Evolutionary conservation across 2,329 filamentous ascomycete genomes (phyloP).

Genomic region (Aspergillus calidoustus): DNA sequence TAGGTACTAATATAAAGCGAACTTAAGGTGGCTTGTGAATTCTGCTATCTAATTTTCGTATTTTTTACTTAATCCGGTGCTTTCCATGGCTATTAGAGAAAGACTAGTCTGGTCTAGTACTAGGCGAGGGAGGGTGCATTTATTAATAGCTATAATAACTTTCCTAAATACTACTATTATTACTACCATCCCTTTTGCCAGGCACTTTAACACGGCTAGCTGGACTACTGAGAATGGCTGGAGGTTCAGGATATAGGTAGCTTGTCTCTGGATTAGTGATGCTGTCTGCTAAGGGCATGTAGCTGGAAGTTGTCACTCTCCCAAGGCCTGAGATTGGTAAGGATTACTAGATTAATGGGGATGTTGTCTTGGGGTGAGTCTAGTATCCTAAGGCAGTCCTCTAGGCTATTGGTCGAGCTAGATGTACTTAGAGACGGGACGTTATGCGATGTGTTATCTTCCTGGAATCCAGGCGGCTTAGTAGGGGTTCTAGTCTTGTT

Average conservation of each 20-base stretch:
- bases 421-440: background rate
- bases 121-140: constrained; percentile 6
- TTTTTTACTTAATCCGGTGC: no score
- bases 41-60: no score
- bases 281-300: no score
- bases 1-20: background rate
- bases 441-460: constrained; percentile 11
- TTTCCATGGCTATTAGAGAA: constrained; percentile 7
- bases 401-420: background rate
- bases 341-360: constrained; percentile 23
- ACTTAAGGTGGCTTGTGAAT: constrained; percentile 12
- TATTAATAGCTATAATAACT: constrained; percentile 12
- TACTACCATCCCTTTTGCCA: background rate
- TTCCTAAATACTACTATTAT: constrained; percentile 7
- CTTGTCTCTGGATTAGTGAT: constrained; percentile 9
- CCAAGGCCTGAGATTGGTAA: constrained; percentile 19
- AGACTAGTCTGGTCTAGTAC: background rate
- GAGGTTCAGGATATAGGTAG: constrained; percentile 19
- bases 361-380: constrained; percentile 15
- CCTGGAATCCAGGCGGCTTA: constrained; percentile 15
- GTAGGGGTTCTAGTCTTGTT: constrained; percentile 8
- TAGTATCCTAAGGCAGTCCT: constrained; percentile 4
- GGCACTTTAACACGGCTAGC: constrained; percentile 9
- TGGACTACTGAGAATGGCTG: constrained; percentile 6
- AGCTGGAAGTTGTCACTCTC: no score